These are phyloP conservation scores for Gautieria morchelliformis DNA, from an alignment of 768 basidiomycete genomes.

Conservation along the genomic window DNA sequence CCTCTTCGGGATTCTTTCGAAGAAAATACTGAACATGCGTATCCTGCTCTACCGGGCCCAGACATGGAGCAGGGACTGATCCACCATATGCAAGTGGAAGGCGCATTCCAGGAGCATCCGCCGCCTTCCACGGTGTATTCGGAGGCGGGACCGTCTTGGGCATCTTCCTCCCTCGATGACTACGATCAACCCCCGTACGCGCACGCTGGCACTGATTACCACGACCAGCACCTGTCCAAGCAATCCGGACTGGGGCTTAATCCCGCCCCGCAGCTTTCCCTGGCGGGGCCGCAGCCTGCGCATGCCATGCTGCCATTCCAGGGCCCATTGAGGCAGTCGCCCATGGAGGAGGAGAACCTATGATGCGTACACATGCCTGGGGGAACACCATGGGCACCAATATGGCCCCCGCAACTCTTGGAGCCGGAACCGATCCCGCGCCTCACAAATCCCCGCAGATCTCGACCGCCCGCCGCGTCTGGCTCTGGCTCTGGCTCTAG, in stretches of 20 bases:
- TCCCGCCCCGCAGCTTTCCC: not conserved
- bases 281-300: no score
- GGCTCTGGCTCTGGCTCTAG: no score
- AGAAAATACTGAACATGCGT: not conserved
- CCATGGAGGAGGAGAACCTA: not conserved
- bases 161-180: not conserved
- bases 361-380: not conserved
- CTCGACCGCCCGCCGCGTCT: no score
- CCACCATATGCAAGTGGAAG: not conserved
- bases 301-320: no score
- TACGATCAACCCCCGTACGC: not conserved
- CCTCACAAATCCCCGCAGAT: not conserved
- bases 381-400: no score
- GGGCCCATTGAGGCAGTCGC: not conserved
- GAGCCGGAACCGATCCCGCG: not conserved
- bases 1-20: not conserved
- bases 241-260: not conserved
- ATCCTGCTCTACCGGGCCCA: not conserved
- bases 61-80: not conserved
- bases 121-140: not conserved
- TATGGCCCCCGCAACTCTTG: not conserved
- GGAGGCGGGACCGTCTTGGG: not conserved
- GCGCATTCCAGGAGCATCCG: not conserved
- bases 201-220: not conserved
- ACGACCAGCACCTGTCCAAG: not conserved